Evolutionary conservation across 2,329 filamentous ascomycete genomes (phyloP), one percentile per base, ranked within the genome.

Genomic region (Colletotrichum cordylinicola): DNA sequence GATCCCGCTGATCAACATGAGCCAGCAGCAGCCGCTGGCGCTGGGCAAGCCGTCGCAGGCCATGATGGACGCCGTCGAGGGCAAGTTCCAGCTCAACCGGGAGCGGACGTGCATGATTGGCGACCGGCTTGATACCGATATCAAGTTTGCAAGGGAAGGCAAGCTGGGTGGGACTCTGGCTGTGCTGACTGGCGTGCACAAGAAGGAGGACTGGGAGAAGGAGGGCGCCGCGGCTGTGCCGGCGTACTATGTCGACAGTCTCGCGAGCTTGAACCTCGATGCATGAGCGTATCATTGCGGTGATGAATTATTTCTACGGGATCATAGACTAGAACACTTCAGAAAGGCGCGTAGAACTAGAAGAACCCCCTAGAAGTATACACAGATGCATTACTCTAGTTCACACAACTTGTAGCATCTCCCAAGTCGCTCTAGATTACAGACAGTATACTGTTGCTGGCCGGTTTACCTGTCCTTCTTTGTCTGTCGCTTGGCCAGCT

Each of bases 51-150:
- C 97, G 4, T 98, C 95, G 83, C 96, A 98, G 87, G 96, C 96
- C 6, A 99, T 99, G 97, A 98, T 99, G 96, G 96, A 98, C 84
- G 96, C 97, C 4, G 94, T 99, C 73, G 96, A 98, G 88, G 96
- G 96, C 74, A 98, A 98, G 85, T 98, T 98, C 84, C 90, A 94
- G 79, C 94, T 99, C 70, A 93, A 98, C 83, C 91, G 96, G 48
- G 91, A 90, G 76, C 92, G 92, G 79, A 95, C 97, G 1, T 98
- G 97, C 86, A 99, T 99, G 97, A 91, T 99, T 58, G 97, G 97
- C 8, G 97, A 99, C 84, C 90, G 97, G 35, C 88, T 98, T 78
- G 95, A 98, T 84, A 99, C 97, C 0, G 97, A 99, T 85, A 98
- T 99, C 83, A 93, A 94, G 83, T 99, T 99, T 83, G 97, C 97